These are phyloP conservation scores for Podospora didyma DNA, from an alignment of 495 filamentous ascomycete genomes.

Conservation along the genomic window DNA sequence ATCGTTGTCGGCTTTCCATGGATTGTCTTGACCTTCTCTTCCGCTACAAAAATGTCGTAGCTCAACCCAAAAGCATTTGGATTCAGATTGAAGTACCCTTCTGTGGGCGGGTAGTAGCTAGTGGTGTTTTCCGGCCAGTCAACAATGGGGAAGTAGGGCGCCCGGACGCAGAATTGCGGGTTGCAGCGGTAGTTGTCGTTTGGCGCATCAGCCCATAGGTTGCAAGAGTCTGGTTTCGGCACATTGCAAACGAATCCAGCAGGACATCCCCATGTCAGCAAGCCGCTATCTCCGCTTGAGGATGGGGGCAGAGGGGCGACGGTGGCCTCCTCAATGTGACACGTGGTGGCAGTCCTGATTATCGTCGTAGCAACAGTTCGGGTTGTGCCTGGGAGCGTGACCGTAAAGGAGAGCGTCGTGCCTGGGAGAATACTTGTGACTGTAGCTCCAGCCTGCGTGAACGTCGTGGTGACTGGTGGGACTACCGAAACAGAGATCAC, in stretches of 20 bases:
- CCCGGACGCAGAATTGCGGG: constrained; percentile 48
- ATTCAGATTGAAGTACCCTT: constrained; percentile 61
- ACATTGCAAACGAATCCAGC: constrained; percentile 59
- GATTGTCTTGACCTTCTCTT: constrained; percentile 17
- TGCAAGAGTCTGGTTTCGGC: constrained; percentile 46
- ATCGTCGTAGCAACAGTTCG: constrained; percentile 14
- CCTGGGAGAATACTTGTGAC: constrained; percentile 27
- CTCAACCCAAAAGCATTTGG: constrained; percentile 59
- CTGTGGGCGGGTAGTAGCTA: constrained; percentile 46
- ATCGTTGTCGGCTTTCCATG: constrained; percentile 27
- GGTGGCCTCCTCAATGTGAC: constrained; percentile 23
- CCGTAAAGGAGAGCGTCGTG: constrained; percentile 19
- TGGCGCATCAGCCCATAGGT: constrained; percentile 52
- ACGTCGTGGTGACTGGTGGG: constrained; percentile 21
- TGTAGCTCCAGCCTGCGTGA: constrained; percentile 14
- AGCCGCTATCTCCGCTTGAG: constrained; percentile 7
- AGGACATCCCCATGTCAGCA: constrained; percentile 54
- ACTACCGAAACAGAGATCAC: constrained; percentile 12
- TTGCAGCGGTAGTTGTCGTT: constrained; percentile 50
- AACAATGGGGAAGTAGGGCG: constrained; percentile 36
- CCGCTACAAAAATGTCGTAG: constrained; percentile 53
- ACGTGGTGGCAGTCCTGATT: constrained; percentile 27
- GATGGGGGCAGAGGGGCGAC: constrained; percentile 2
- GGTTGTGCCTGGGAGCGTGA: constrained; percentile 11
- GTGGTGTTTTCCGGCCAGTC: constrained; percentile 42